phyloP scores from a whole-genome alignment of 192 early-diverging fungal genomes.

The Nowakowskiella sp. region DNA sequence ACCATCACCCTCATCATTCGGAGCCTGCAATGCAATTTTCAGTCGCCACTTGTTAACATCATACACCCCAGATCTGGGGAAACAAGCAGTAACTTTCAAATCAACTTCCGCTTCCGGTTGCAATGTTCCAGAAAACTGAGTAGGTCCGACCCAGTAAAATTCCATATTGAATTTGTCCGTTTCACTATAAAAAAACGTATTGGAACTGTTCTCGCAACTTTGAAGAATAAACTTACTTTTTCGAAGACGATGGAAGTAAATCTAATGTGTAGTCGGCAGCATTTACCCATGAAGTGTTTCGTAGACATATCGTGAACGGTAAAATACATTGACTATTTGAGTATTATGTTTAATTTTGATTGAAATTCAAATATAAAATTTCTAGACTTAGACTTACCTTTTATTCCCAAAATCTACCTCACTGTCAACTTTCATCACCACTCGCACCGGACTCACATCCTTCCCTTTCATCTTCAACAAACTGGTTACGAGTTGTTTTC shows the following conservation, averaged over 20 bases:
- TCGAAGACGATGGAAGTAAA: constrained; percentile 22
- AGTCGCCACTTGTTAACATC: constrained; percentile 71
- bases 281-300: constrained; percentile 70
- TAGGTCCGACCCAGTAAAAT: constrained; percentile 61
- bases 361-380: too few relatives aligned
- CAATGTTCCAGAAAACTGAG: constrained; percentile 44
- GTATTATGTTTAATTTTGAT: too few relatives aligned
- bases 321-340: constrained; percentile 45
- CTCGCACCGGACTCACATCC: constrained; percentile 61
- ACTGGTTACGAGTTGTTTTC: constrained; percentile 50
- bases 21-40: constrained; percentile 5
- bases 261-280: constrained; percentile 48
- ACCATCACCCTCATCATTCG: not conserved
- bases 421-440: constrained; percentile 43
- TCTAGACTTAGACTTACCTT: constrained; percentile 24
- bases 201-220: not conserved
- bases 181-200: constrained; percentile 5
- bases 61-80: constrained; percentile 57
- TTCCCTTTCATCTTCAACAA: constrained; percentile 52
- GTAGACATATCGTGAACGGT: constrained; percentile 45
- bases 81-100: constrained; percentile 43
- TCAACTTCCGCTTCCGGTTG: constrained; percentile 40
- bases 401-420: constrained; percentile 32
- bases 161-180: constrained; percentile 13
- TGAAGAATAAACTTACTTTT: constrained; percentile 9